Conservation (phyloP, 805 yeast genomes). For the Millerozyma miso region DNA sequence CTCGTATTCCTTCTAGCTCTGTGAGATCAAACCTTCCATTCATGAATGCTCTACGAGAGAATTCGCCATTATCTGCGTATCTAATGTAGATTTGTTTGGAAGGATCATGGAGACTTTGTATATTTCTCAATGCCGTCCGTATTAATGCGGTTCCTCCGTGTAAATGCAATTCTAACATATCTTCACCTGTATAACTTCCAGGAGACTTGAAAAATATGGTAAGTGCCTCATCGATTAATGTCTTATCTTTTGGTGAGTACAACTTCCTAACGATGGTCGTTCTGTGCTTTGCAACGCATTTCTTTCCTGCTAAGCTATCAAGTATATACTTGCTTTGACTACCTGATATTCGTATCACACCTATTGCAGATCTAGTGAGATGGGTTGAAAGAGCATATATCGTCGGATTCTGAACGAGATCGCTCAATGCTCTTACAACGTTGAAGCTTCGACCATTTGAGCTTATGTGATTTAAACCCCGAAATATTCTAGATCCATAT, state of each 20-base stretch:
- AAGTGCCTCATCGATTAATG: constrained; percentile 73
- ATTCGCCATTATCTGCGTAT: constrained; percentile 92
- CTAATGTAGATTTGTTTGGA: constrained; percentile 44
- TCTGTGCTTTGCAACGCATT: constrained; percentile 43
- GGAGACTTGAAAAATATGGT: constrained; percentile 68
- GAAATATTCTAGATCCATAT: too few species aligned
- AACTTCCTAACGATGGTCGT: constrained; percentile 56
- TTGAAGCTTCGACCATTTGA: too few species aligned
- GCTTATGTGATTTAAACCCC: too few species aligned
- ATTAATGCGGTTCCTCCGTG: constrained; percentile 94
- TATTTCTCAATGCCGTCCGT: constrained; percentile 59
- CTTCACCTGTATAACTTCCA: constrained; percentile 88
- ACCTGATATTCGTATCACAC: constrained; percentile 81
- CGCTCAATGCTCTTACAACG: too few species aligned
- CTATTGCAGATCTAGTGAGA: constrained; percentile 78
- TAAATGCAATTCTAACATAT: constrained; percentile 78
- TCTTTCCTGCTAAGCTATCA: constrained; percentile 40
- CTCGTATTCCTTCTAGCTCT: constrained; percentile 85
- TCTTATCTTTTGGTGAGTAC: constrained; percentile 34
- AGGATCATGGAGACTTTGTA: constrained; percentile 49
- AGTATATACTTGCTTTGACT: constrained; percentile 48
- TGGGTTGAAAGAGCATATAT: constrained; percentile 89
- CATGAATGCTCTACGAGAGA: constrained; percentile 79
- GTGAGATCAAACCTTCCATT: constrained; percentile 84
- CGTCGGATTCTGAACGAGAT: constrained; percentile 45